Evolutionary conservation across 1,284 basidiomycete species (phyloP), one percentile per base, ranked within the genome.

Genomic region (Cutaneotrichosporon spelunceum): DNA sequence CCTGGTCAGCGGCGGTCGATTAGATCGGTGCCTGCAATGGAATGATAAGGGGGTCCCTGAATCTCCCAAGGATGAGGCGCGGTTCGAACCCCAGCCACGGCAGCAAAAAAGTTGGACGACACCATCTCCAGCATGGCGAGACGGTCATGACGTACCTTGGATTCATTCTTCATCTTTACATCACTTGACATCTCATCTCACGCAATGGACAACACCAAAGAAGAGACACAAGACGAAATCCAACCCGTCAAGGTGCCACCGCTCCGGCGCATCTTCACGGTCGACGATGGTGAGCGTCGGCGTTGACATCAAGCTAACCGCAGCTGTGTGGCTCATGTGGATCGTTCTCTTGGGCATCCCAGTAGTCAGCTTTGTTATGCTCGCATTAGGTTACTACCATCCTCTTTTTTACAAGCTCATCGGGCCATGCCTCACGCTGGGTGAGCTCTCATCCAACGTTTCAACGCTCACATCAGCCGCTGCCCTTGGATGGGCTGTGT

Each of bases 1-100:
- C 80, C 65, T 83, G 82, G 59, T 81, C 78, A 8, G 76, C 77
- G 1, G 77, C 78, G 5, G 79, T 80, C 30, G 39, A n/a, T 39
- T 42, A 42, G 19, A 42, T 42, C 5, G 19, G 39, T 42, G 39
- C 39, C 39, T 42, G 39, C 39, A 42, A 42, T 42, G 36, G 36
- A 14, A 33, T 13, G 16, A 39, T 4, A 39, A 19, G 13, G 16
- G 36, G 36, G 36, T 4, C 11, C 4, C 1, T 5, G 13, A 10
- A 16, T 39, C 4, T 16, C 30, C 30, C 13, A 33, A 33, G 30
- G 8, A 33, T 33, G 13, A 33, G 13, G 30, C 30, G 30, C 30
- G 30, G 30, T 33, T 33, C 30, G 30, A 33, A 33, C 13, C 30
- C 13, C 30, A 33, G 30, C 13, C 30, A 33, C 30, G 2, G 30